A percentile compares a stretch with the other conserved stretches of the same genome.
Conservation (phyloP, 2,329 filamentous ascomycete genomes). For the Coniochaeta sp. region DNA sequence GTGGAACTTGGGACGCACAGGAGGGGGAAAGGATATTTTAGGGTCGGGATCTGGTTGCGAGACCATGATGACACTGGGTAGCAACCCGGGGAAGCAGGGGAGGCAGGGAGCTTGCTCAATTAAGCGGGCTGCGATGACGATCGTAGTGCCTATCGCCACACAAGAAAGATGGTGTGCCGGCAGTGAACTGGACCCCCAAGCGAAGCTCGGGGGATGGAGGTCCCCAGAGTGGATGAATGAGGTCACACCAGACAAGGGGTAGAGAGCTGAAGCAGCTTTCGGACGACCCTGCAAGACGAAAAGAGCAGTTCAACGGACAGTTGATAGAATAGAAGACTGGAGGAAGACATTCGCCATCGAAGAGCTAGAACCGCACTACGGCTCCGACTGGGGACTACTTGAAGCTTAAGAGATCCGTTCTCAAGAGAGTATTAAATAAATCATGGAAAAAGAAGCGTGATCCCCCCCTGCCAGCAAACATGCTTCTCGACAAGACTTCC, state of each 20-base stretch:
- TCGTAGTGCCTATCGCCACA: neutral
- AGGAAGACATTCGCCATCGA: neutral
- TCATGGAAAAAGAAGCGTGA: no score
- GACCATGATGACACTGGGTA: conserved; percentile 14
- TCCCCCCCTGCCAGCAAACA: neutral
- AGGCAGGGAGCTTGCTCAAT: neutral
- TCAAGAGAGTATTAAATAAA: no score
- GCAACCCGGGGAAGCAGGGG: no score
- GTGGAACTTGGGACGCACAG: conserved; percentile 40
- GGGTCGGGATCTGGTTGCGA: conserved; percentile 12
- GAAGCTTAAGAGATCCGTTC: neutral
- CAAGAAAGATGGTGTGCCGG: neutral
- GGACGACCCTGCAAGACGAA: neutral
- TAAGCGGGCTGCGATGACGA: neutral
- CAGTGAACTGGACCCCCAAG: neutral
- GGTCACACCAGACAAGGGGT: neutral
- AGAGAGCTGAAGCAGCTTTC: no score
- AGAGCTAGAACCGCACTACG: neutral
- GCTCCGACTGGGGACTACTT: no score
- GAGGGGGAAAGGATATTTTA: conserved; percentile 10
- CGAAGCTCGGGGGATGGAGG: neutral
- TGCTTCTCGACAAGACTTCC: neutral
- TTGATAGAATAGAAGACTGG: neutral
- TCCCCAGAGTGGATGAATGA: neutral
- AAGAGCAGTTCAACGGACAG: neutral